These are phyloP conservation scores for Backusella psychrophila DNA, from an alignment of 192 early-diverging fungal genomes.

Conservation along the genomic window DNA sequence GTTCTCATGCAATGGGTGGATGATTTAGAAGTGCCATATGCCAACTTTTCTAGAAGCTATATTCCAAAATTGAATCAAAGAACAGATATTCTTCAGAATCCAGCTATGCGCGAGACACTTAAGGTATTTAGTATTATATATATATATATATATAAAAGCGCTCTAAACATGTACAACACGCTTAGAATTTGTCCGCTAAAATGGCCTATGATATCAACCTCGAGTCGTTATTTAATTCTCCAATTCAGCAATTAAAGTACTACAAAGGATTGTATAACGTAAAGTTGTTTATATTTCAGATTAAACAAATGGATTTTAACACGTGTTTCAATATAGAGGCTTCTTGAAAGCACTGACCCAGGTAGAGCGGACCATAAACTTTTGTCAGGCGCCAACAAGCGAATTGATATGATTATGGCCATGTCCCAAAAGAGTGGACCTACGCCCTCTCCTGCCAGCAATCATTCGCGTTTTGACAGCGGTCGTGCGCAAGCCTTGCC, in stretches of 20 bases:
- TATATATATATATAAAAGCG: neutral
- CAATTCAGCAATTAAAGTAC: conserved; percentile 52
- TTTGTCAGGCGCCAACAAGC: conserved; percentile 42
- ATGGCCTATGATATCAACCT: conserved; percentile 43
- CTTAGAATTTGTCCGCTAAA: conserved; percentile 42
- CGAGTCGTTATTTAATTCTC: conserved; percentile 50
- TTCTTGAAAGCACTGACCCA: conserved; percentile 51
- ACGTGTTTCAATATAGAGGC: conserved; percentile 29
- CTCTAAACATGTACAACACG: conserved; percentile 6
- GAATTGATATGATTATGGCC: conserved; percentile 49
- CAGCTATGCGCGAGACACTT: conserved; percentile 41
- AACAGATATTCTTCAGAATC: conserved; percentile 46
- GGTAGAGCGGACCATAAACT: conserved; percentile 48
- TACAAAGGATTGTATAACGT: conserved; percentile 57
- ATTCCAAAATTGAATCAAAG: conserved; percentile 48
- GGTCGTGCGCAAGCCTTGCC: neutral
- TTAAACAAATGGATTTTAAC: neutral
- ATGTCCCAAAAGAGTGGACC: conserved; percentile 33
- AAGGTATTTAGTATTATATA: conserved; percentile 21
- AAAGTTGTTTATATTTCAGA: neutral
- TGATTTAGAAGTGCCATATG: conserved; percentile 56
- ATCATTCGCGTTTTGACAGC: neutral
- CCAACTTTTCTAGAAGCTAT: conserved; percentile 51
- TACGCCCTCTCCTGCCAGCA: neutral
- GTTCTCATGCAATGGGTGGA: conserved; percentile 47